Base-by-base conservation (phyloP, 352 stramenopile species). In the Phytopythium sindhum region DNA sequence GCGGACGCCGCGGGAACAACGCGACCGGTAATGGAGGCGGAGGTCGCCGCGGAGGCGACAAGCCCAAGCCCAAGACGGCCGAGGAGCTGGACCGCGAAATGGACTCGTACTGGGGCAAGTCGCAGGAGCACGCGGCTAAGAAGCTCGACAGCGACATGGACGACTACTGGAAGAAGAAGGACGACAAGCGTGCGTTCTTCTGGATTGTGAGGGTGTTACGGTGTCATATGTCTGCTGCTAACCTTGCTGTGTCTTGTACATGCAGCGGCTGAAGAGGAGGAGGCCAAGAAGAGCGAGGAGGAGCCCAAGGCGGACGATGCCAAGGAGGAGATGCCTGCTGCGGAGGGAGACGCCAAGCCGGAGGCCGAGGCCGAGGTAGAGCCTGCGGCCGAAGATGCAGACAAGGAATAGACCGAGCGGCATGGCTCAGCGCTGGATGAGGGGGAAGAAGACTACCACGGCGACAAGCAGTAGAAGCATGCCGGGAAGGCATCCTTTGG, bases 61-160 rank as follows among this genome's bases (percentile, higher is more conserved):
- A 91, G 61, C 73, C 76, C 26, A 91, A 91, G 75, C 71, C 84
- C 10, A 84, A 81, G 66, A 92, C 86, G 2, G 84, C 84, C 1
- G 82, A 92, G 62, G 82, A 95, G 56, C 74, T 95, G 29, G 84
- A 95, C 67, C 80, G 80, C 48, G 86, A 95, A 55, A 93, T 95
- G 86, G 86, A 95, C 77, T 85, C 61, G 31, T 95, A 95, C 78
- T 95, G 86, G 86, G 83, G 82, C 56, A 95, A 95, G 72, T 93
- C 84, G 59, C 74, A 80, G 64, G 86, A 95, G 69, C 86, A 95
- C 66, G 86, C 86, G 26, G 45, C 77, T 57, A 95, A 95, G 80
- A 91, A 91, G 69, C 65, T 95, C 31, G 86, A 95, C 64, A 75
- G 56, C 45, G 86, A 95, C 70, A 91, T 95, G 86, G 84, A 95